A percentile compares a stretch with the other conserved stretches of the same genome.
phyloP scores from a whole-genome alignment of 768 basidiomycete genomes.

The Agrocybe chaxingu region DNA sequence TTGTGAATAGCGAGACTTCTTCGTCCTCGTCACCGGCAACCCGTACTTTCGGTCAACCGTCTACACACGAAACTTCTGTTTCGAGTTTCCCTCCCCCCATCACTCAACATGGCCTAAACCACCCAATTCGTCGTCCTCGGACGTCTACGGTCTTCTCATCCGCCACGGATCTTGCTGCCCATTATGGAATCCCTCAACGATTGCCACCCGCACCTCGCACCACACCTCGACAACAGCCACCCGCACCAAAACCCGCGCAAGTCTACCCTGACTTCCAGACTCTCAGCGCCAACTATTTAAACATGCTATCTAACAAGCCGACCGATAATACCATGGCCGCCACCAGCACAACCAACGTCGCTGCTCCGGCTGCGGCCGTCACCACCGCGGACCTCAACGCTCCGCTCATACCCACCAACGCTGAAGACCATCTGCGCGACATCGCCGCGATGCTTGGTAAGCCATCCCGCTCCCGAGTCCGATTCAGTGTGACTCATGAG shows the following conservation, averaged over 20 bases:
- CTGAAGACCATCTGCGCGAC: conserved; percentile 12
- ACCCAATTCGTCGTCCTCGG: conserved; percentile 55
- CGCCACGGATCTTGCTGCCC: conserved; percentile 66
- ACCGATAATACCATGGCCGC: conserved; percentile 31
- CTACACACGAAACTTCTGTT: conserved; percentile 53
- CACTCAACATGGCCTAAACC: conserved; percentile 59
- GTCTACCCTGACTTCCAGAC: conserved; percentile 41
- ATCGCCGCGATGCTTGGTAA: conserved; percentile 18
- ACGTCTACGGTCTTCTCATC: conserved; percentile 65
- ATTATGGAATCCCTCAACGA: conserved; percentile 76
- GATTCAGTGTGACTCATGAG: conserved; percentile 15
- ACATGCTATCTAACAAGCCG: conserved; percentile 59
- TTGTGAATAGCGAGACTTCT: conserved; percentile 49
- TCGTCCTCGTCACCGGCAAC: conserved; percentile 33
- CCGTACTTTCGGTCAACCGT: conserved; percentile 36
- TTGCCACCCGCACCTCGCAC: conserved; percentile 68
- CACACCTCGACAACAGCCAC: conserved; percentile 41
- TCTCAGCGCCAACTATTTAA: conserved; percentile 62
- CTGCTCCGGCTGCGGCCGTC: conserved; percentile 9
- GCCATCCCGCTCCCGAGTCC: conserved; percentile 3
- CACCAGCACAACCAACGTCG: conserved; percentile 25
- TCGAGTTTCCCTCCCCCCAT: conserved; percentile 40
- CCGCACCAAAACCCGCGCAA: conserved; percentile 27
- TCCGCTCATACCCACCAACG: conserved; percentile 18
- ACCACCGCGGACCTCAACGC: conserved; percentile 20